Evolutionary conservation across 2,329 filamentous ascomycete species (phyloP), one percentile per base, ranked within the genome.

Genomic region (Xylariales sp.): DNA sequence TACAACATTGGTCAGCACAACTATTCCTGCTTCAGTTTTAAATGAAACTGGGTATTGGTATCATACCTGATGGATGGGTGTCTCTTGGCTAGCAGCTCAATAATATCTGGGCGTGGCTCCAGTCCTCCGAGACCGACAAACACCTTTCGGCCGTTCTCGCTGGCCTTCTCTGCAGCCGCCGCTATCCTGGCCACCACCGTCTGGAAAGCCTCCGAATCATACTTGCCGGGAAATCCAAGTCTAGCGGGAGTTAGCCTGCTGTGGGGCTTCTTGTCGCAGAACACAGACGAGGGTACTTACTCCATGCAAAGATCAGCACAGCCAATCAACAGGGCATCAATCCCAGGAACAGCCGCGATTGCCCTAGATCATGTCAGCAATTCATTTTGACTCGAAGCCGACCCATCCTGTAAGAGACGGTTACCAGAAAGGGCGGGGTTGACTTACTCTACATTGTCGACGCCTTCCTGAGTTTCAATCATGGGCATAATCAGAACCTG

Each of bases 301-400:
- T 42, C 40, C 36, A 42, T 38, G 20, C 40, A 39, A 6, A 42
- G 36, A 36, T 42, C 40, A 6, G 40, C 40, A 30, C 40, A 42
- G 8, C 40, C 40, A 15, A 42, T 39, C 3, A 42, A 27, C 12
- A 42, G 14, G 5, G 40, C 40, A 27, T 42, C 40, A 21, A 42
- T 29, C 10, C 40, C 40, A 1, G 40, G 36, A n/a, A 38, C 35
- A n/a, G 40, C 40, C 18, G 40, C 40, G 21, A 42, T 42, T 5
- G 35, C 40, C 19, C 40, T 41, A 12, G 3, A 15, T 2, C 4
- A 24, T 33, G 13, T 33, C 5, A 33, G 31, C 6, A 14, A 3
- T 19, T 12, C 5, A 19, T 24, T 8, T 8, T 25, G 8, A 15
- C 31, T 20, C 10, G 18, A n/a, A 7, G 16, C 15, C 1, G n/a